Evolutionary conservation across 495 filamentous ascomycete species (phyloP).

Genomic region (Pseudevernia furfuracea): DNA sequence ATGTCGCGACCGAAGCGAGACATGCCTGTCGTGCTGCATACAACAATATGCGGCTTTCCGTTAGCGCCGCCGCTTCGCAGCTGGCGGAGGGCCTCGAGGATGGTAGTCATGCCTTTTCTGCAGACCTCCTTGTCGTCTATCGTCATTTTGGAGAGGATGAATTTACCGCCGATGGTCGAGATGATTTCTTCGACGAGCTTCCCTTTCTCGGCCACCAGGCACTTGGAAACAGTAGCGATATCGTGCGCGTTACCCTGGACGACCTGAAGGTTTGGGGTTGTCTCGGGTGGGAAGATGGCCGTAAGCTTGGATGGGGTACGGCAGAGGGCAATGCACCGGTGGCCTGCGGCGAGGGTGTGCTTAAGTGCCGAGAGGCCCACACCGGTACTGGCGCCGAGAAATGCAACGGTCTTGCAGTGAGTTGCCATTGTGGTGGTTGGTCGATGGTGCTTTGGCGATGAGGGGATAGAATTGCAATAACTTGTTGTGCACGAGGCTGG

Average conservation of each 20-base stretch:
- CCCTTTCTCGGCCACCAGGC: background rate
- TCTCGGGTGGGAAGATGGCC: constrained; percentile 3
- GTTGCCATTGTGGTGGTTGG: constrained; percentile 5
- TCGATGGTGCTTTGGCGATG: background rate
- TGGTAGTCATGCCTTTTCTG: constrained; percentile 4
- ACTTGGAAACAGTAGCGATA: background rate
- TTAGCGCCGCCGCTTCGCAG: background rate
- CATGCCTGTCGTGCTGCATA: constrained; percentile 7
- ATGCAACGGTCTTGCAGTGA: constrained; percentile 1
- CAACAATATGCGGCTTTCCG: constrained; percentile 10
- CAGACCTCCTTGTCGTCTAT: constrained; percentile 10
- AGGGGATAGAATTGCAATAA: background rate
- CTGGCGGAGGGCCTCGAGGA: constrained; percentile 2
- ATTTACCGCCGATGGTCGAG: constrained; percentile 7
- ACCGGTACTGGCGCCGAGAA: constrained; percentile 11
- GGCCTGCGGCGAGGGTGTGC: constrained; percentile 11
- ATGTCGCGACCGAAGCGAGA: constrained; percentile 9
- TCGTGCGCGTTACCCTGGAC: constrained; percentile 6
- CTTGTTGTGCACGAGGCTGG: constrained; percentile 3
- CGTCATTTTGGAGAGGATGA: background rate
- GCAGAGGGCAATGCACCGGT: constrained; percentile 10
- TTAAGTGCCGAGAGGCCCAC: constrained; percentile 9
- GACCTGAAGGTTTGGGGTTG: constrained; percentile 5
- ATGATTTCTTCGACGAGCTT: constrained; percentile 10
- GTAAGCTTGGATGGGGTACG: constrained; percentile 6